These are phyloP conservation scores for Zymoseptoria tritici DNA, from an alignment of 2,329 filamentous ascomycete genomes.

Conservation along the genomic window DNA sequence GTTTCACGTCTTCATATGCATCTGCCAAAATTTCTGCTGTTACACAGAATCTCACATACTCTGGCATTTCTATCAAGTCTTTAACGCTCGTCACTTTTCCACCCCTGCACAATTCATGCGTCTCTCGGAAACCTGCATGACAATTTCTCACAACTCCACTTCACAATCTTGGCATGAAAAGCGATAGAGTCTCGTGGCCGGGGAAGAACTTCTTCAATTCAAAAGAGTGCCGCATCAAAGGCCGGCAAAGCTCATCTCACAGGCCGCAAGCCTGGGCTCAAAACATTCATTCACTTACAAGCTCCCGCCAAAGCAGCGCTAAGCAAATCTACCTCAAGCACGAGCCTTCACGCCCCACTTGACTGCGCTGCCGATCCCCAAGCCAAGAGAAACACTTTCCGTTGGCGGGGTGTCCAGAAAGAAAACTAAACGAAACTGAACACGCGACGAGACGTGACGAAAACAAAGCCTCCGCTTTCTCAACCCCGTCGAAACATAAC, in stretches of 20 bases:
- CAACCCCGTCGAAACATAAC: background rate
- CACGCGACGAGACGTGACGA: background rate
- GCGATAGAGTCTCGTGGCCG: background rate
- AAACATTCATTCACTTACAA: background rate
- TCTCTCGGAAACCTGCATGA: background rate
- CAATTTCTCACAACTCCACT: background rate
- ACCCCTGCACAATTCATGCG: background rate
- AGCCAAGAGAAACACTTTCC: background rate
- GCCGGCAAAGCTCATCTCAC: background rate
- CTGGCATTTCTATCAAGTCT: background rate
- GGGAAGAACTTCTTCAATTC: too few species aligned
- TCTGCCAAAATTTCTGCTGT: too few species aligned
- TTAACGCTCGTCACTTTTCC: background rate
- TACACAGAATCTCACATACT: background rate
- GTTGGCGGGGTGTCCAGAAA: background rate
- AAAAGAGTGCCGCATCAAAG: background rate
- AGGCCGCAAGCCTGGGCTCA: background rate
- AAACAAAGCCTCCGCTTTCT: background rate
- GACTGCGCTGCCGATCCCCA: background rate
- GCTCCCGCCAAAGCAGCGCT: background rate
- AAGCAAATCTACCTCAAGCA: background rate
- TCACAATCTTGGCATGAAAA: background rate
- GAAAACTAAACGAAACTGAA: background rate
- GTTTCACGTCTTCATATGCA: background rate
- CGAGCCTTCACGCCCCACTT: background rate